Conservation (phyloP, 2,329 filamentous ascomycete genomes). For the Blastomyces parvus region DNA sequence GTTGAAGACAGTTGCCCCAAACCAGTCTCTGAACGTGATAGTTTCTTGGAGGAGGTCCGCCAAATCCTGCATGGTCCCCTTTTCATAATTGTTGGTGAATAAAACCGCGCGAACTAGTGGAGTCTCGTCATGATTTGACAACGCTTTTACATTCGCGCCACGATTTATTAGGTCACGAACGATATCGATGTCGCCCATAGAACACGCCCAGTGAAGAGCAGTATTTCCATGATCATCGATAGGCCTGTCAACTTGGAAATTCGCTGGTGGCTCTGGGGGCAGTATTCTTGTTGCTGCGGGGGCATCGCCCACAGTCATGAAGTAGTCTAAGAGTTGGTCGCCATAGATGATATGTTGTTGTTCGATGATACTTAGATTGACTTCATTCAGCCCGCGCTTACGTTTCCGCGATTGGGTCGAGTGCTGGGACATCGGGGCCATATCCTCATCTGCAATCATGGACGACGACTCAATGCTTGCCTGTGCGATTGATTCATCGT, state of each 20-base stretch:
- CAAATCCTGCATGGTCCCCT: constrained; percentile 76
- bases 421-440: constrained; percentile 59
- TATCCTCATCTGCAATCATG: constrained; percentile 74
- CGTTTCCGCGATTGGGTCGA: constrained; percentile 55
- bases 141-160: constrained; percentile 61
- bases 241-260: constrained; percentile 81
- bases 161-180: constrained; percentile 78
- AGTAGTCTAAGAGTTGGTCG: constrained; percentile 91
- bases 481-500: constrained; percentile 76
- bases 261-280: constrained; percentile 68
- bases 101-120: constrained; percentile 89
- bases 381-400: constrained; percentile 62
- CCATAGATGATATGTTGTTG: constrained; percentile 85
- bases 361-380: constrained; percentile 40
- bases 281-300: constrained; percentile 49
- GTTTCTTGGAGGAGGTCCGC: constrained; percentile 77
- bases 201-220: constrained; percentile 90
- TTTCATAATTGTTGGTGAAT: constrained; percentile 96
- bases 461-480: constrained; percentile 74
- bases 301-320: constrained; percentile 74
- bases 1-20: constrained; percentile 82
- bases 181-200: constrained; percentile 92
- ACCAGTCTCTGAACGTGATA: constrained; percentile 66
- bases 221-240: constrained; percentile 92
- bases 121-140: constrained; percentile 68